phyloP scores from a whole-genome alignment of 78 protist species.

The Speleostelium caveatum region DNA sequence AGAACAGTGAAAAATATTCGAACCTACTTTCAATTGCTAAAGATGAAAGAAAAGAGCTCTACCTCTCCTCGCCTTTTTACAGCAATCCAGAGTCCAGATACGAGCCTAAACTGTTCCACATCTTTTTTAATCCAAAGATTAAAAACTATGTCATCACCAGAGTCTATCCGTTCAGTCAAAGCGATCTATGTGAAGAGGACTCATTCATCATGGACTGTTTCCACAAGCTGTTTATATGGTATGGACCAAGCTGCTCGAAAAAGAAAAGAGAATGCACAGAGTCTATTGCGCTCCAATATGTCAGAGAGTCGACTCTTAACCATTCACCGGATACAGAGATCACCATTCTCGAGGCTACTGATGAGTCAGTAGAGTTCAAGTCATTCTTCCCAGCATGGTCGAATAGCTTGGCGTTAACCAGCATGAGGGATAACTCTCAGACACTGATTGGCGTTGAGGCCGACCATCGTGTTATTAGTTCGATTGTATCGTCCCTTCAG shows the following conservation, averaged over 20 bases:
- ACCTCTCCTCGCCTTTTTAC: background rate
- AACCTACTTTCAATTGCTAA: background rate
- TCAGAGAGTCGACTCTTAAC: constrained; percentile 36
- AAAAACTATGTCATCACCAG: constrained; percentile 21
- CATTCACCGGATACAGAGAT: constrained; percentile 14
- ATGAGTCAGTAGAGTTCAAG: constrained; percentile 30
- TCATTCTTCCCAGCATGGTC: constrained; percentile 64
- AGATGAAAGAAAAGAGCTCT: background rate
- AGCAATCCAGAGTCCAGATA: background rate
- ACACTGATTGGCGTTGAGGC: constrained; percentile 61
- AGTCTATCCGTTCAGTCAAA: constrained; percentile 57
- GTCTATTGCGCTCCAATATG: constrained; percentile 16
- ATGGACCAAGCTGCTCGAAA: constrained; percentile 64
- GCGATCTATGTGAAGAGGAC: constrained; percentile 65
- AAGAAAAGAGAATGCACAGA: constrained; percentile 31
- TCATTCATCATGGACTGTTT: constrained; percentile 37
- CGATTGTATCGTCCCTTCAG: constrained; percentile 18
- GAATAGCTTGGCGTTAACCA: background rate
- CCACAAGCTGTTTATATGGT: constrained; percentile 41
- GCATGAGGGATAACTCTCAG: constrained; percentile 15
- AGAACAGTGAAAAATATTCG: background rate
- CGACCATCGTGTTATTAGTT: constrained; percentile 38
- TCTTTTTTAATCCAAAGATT: constrained; percentile 25
- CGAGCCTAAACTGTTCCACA: constrained; percentile 19
- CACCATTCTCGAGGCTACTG: background rate